phyloP scores from a whole-genome alignment of 2,329 filamentous ascomycete species.

The Stagonosporopsis cucurbitacearum region DNA sequence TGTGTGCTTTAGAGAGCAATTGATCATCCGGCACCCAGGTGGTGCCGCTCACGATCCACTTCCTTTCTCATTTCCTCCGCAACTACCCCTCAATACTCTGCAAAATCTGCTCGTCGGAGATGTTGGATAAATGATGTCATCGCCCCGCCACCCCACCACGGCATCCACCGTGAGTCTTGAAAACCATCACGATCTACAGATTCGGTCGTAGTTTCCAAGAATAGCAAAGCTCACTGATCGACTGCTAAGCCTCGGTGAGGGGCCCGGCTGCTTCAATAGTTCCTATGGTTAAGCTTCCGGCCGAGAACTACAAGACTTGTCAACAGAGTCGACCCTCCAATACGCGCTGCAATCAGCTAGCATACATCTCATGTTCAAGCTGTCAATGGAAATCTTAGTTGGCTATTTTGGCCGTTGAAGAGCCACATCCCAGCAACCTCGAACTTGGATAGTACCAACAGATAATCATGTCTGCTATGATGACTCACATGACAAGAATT shows the following conservation, averaged over 20 bases:
- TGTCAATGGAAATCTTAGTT: no score
- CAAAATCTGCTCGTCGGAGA: constrained; percentile 8
- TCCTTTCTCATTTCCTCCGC: neutral
- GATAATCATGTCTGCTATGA: no score
- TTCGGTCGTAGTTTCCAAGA: constrained; percentile 5
- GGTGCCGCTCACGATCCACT: constrained; percentile 3
- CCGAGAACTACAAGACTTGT: neutral
- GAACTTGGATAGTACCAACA: no score
- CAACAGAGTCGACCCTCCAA: neutral
- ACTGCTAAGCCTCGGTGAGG: constrained; percentile 8
- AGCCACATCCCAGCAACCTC: no score
- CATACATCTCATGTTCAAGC: neutral
- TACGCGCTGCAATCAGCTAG: neutral
- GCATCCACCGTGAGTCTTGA: neutral
- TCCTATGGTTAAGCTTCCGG: constrained; percentile 9
- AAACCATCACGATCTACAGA: constrained; percentile 11
- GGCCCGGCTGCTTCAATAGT: constrained; percentile 1
- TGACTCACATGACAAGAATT: no score
- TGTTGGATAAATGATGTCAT: constrained; percentile 13
- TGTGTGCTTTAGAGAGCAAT: constrained; percentile 8
- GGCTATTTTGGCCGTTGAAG: no score
- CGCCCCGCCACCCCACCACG: constrained; percentile 7
- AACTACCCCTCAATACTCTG: constrained; percentile 7
- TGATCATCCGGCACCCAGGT: constrained; percentile 8
- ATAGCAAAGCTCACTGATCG: constrained; percentile 10